Evolutionary conservation across 441 rosid species (phyloP).

Genomic region (Erysimum pusillum): DNA sequence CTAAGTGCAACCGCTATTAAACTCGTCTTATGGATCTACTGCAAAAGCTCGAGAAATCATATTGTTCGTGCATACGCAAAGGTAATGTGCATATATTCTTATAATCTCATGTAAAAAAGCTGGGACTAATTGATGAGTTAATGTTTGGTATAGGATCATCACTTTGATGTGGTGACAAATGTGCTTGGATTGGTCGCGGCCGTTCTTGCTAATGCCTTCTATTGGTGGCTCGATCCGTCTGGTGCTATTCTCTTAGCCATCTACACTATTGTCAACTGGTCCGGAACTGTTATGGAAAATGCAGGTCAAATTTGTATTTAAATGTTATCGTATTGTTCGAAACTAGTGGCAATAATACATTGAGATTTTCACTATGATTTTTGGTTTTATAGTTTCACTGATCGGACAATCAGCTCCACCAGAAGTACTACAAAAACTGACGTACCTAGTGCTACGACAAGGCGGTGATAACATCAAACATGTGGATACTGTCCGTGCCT

Average conservation of each 20-base stretch:
- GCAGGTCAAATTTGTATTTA: constrained; percentile 51
- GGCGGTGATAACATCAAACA: constrained; percentile 61
- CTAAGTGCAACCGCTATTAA: constrained; percentile 72
- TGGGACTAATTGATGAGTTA: not conserved
- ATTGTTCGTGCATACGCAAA: constrained; percentile 93
- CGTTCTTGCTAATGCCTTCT: constrained; percentile 70
- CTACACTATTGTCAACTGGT: constrained; percentile 84
- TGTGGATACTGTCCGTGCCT: constrained; percentile 82
- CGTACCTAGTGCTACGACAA: constrained; percentile 72
- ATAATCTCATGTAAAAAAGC: constrained; percentile 3
- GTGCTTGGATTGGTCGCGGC: constrained; percentile 81
- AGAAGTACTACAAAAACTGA: constrained; percentile 75
- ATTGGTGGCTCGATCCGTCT: constrained; percentile 89
- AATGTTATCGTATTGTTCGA: not conserved
- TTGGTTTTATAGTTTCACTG: constrained; percentile 61
- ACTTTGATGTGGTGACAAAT: constrained; percentile 84
- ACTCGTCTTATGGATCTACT: constrained; percentile 84
- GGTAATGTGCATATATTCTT: constrained; percentile 49
- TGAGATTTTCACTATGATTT: not conserved
- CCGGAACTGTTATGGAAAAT: constrained; percentile 82
- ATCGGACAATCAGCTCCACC: constrained; percentile 85
- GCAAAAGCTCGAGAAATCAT: constrained; percentile 72
- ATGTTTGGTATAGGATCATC: constrained; percentile 68
- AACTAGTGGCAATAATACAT: not conserved
- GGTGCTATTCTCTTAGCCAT: constrained; percentile 83